Evolutionary conservation across 352 stramenopile genomes (phyloP), one percentile per base, ranked within the genome.

Genomic region (Elongisporangium prolatum): DNA sequence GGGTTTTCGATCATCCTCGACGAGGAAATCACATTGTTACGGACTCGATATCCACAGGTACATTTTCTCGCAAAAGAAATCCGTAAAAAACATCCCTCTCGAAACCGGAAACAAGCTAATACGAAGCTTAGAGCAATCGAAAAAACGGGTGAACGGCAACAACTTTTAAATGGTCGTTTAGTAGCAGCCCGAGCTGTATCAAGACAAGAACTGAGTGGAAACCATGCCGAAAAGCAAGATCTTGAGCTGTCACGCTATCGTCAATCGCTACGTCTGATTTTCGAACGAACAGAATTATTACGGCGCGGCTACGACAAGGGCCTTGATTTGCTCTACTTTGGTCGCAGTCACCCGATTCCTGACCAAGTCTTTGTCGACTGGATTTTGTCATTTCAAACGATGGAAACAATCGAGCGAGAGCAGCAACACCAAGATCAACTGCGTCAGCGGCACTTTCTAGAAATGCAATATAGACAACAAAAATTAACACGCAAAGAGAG

Each of bases 321-420:
- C 14, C 52, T 90, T 0, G 52, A 37, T 4, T 47, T 88, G 7
- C 47, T 90, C 6, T 71, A 48, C 51, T 66, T 34, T 24, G 80
- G 71, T 13, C 61, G 80, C n/a, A 20, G 61, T 3, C 80, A 88
- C 25, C 68, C 78, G 21, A 65, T 80, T 9, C 59, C 64, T 0
- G 54, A 69, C 2, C 76, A 88, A 60, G 37, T 51, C 1, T 79
- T 90, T 54, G 51, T 56, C 0, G 68, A 76, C 7, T 90, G 80
- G 80, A 72, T 88, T 3, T 69, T 64, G 20, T 88, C 80, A 0
- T 61, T 90, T 16, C 60, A 71, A 44, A 88, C 80, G 16, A 65
- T 88, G 16, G 67, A 88, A 21, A 86, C 66, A 40, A 61, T 68
- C 11, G 65, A 84, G 20, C 65, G 64, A 25, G 74, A 80, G 13